Evolutionary conservation across 1,139 yeast genomes (phyloP), one percentile per base, ranked within the genome.

Genomic region (Saccharomycopsis phalli): DNA sequence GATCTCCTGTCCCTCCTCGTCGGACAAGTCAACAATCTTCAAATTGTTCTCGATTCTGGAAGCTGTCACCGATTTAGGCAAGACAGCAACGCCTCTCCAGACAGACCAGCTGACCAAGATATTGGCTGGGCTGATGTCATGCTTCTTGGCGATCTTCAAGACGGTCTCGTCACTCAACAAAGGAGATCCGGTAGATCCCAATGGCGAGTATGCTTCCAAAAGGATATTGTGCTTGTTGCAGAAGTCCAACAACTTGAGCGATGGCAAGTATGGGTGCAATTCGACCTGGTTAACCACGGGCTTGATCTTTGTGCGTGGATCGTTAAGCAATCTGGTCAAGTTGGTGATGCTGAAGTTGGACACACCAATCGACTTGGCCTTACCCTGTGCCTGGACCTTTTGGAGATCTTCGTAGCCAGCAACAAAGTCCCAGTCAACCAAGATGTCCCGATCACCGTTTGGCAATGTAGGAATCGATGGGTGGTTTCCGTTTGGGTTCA

Each of bases 261-360:
- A 79, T 22, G 79, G 74, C 48, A 76, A 60, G 42, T 63, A 68
- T 37, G 81, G 81, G 50, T 76, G 81, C 32, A 72, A 59, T 55
- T 76, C 82, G 42, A 76, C 61, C 56, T 76, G 82, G 51, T 74
- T 68, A 11, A 66, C 67, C 3, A 66, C 73, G 6, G 83, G 83
- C 28, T 54, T 58, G 27, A 65, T 61, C 4, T 53, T 58, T 17
- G 71, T 66, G 39, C 68, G 73, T 14, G 38, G 32, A 21, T 30
- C 18, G 35, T 63, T 59, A 44, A 75, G 59, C 35, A 74, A 57
- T 33, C 62, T 61, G 47, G 72, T 62, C 41, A 76, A 52, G 51
- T 67, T 66, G 34, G 61, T 61, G 32, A 63, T 54, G 13, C 75
- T 66, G 55, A 65, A 75, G 58, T 76, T 77, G 7, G 80, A 74